A percentile compares a stretch with the other conserved stretches of the same genome.
These are phyloP conservation scores for Ligustrum vulgare DNA, from an alignment of 257 asterid species.

Conservation along the genomic window DNA sequence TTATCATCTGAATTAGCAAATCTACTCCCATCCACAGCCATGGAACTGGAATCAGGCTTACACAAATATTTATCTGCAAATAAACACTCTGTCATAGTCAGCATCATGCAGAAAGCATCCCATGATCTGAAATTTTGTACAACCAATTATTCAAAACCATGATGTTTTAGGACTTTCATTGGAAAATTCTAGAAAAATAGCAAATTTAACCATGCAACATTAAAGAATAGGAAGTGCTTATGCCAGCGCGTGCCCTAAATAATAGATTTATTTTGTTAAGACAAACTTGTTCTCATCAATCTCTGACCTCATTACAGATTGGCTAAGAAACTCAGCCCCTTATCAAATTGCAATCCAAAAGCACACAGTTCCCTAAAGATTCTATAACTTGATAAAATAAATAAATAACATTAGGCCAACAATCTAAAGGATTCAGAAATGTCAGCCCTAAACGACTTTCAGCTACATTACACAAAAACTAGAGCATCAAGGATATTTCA, in stretches of 20 bases:
- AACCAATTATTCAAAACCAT: neutral
- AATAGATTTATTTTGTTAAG: neutral
- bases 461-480: neutral
- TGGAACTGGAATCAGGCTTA: constrained; percentile 59
- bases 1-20: constrained; percentile 46
- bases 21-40: constrained; percentile 57
- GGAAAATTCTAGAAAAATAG: neutral
- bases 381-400: neutral
- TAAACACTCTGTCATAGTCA: constrained; percentile 31
- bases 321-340: neutral
- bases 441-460: neutral
- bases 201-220: neutral
- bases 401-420: neutral
- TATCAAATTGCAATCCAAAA: neutral
- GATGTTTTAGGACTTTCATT: neutral
- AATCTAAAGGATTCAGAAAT: neutral
- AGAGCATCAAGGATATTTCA: too few relatives aligned
- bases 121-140: neutral
- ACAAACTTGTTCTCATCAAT: neutral
- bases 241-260: too few relatives aligned
- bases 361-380: neutral
- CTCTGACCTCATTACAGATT: neutral
- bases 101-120: constrained; percentile 17
- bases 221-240: neutral
- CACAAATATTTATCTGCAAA: constrained; percentile 69